These are phyloP conservation scores for Metschnikowia anglica DNA, from an alignment of 805 yeast species.

Conservation along the genomic window DNA sequence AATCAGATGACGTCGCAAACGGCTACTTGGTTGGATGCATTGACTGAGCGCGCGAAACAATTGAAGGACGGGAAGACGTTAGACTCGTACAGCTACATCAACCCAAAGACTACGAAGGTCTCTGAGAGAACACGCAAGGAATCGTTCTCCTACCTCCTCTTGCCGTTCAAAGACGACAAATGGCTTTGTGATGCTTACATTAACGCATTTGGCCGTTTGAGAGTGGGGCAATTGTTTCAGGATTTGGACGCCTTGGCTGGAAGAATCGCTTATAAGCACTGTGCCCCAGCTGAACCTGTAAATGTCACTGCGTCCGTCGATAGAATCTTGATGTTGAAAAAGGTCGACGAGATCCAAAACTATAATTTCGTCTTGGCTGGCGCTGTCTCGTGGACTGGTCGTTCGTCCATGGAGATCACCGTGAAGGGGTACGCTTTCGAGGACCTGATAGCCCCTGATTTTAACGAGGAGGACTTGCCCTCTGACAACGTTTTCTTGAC, in stretches of 20 bases:
- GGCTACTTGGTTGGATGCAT: slow-evolving; percentile 87
- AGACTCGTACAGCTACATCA: slow-evolving; percentile 68
- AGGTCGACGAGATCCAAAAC: slow-evolving; percentile 72
- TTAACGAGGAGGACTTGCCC: slow-evolving; percentile 57
- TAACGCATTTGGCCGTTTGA: slow-evolving; percentile 84
- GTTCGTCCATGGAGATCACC: slow-evolving; percentile 92
- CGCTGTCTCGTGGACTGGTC: slow-evolving; percentile 91
- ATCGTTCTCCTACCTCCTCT: slow-evolving; percentile 64
- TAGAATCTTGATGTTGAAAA: slow-evolving; percentile 80
- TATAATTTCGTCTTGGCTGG: slow-evolving; percentile 85
- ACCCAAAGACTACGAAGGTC: slow-evolving; percentile 68
- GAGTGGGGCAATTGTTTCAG: slow-evolving; percentile 92
- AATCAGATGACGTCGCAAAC: slow-evolving; percentile 42
- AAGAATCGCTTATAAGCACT: slow-evolving; percentile 86
- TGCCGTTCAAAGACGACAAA: slow-evolving; percentile 83
- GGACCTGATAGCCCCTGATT: slow-evolving; percentile 49
- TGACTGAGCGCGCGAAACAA: slow-evolving; percentile 69
- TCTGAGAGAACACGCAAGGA: slow-evolving; percentile 74
- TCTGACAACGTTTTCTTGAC: slow-evolving; percentile 73
- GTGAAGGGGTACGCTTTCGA: slow-evolving; percentile 83
- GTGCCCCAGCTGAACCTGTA: slow-evolving; percentile 94
- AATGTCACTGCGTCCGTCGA: slow-evolving; percentile 95
- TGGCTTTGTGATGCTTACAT: slow-evolving; percentile 85
- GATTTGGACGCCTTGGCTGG: slow-evolving; percentile 95
- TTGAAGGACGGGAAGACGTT: slow-evolving; percentile 69